A percentile compares a stretch with the other conserved stretches of the same genome.
Conservation (phyloP, 495 filamentous ascomycete genomes). For the Talaromyces borbonicus region DNA sequence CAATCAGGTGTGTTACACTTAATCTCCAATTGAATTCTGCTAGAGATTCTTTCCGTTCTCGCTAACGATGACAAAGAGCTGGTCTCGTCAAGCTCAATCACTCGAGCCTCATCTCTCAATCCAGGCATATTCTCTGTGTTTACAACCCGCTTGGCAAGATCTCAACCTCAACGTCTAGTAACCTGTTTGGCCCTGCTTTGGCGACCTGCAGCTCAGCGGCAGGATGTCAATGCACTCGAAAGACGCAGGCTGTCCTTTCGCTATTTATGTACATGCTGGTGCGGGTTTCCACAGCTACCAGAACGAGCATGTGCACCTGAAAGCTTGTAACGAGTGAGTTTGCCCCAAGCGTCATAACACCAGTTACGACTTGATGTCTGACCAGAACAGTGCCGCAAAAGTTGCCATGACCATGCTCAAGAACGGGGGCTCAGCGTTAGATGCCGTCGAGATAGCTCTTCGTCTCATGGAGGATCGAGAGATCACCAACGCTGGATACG, state of each 20-base stretch:
- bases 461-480: conserved; percentile 81
- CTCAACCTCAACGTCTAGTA: too few species aligned
- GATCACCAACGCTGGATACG: conserved; percentile 93
- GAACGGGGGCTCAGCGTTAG: conserved; percentile 67
- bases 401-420: conserved; percentile 70
- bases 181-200: too few species aligned
- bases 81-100: too few species aligned
- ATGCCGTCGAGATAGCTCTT: conserved; percentile 89
- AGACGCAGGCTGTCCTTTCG: conserved; percentile 38
- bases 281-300: conserved; percentile 85
- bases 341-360: background rate
- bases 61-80: too few species aligned
- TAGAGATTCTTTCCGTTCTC: too few species aligned
- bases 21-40: too few species aligned
- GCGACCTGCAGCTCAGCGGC: background rate
- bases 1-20: too few species aligned
- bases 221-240: conserved; percentile 21
- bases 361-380: too few species aligned
- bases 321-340: conserved; percentile 78
- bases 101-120: too few species aligned
- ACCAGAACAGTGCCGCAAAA: conserved; percentile 56
- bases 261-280: conserved; percentile 93
- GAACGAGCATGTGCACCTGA: conserved; percentile 75
- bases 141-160: too few species aligned
- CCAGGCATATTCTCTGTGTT: too few species aligned